Conservation (phyloP, 2,329 filamentous ascomycete species). For the Lojkania enalia region DNA sequence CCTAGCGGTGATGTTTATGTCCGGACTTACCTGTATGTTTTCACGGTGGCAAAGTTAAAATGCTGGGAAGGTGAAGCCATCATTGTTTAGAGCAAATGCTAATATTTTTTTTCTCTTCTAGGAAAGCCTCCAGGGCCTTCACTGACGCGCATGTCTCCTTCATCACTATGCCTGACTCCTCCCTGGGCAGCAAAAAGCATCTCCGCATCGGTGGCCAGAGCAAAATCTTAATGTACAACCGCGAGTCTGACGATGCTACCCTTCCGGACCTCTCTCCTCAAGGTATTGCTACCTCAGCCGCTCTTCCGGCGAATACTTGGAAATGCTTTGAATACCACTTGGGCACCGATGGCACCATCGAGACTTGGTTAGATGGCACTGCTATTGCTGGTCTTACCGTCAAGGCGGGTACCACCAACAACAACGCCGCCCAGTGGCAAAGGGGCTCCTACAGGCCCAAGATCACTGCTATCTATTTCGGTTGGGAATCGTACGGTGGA, state of each 20-base stretch:
- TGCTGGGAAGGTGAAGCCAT: slow-evolving; percentile 6
- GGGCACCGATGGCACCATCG: slow-evolving; percentile 60
- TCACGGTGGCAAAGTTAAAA: not conserved
- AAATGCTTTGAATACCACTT: slow-evolving; percentile 66
- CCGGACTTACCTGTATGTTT: slow-evolving; percentile 58
- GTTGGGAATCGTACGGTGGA: slow-evolving; percentile 66
- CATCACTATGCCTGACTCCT: slow-evolving; percentile 65
- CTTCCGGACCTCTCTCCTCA: slow-evolving; percentile 64
- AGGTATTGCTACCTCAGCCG: slow-evolving; percentile 58
- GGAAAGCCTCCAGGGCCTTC: slow-evolving; percentile 61
- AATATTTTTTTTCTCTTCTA: slow-evolving; percentile 34
- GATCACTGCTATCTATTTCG: slow-evolving; percentile 61
- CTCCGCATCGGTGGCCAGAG: slow-evolving; percentile 64
- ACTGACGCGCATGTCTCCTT: slow-evolving; percentile 64
- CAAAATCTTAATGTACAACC: slow-evolving; percentile 67
- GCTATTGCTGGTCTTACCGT: slow-evolving; percentile 57
- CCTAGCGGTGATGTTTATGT: slow-evolving; percentile 63
- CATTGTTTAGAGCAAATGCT: slow-evolving; percentile 11
- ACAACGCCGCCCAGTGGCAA: slow-evolving; percentile 59
- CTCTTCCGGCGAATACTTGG: slow-evolving; percentile 57
- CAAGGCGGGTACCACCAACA: slow-evolving; percentile 53
- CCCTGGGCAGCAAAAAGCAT: slow-evolving; percentile 60
- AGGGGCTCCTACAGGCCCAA: slow-evolving; percentile 56
- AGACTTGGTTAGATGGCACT: slow-evolving; percentile 63
- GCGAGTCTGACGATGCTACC: slow-evolving; percentile 64